phyloP scores from a whole-genome alignment of 345 rosid species.

The Ceriops decandra region DNA sequence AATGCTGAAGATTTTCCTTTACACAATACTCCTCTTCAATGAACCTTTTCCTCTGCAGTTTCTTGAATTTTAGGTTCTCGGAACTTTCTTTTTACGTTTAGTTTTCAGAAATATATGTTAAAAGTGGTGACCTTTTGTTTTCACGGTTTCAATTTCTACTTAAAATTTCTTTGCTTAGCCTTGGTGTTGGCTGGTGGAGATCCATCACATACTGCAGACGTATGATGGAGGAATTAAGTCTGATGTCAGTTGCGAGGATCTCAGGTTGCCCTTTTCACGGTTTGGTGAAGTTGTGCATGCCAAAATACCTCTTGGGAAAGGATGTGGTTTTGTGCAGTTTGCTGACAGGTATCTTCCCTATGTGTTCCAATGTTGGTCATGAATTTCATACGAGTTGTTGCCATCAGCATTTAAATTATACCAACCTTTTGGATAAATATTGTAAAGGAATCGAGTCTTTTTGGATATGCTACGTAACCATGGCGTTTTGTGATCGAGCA shows the following conservation, averaged over 20 bases:
- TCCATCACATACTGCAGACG: slow-evolving; percentile 63
- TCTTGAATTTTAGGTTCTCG: neutral
- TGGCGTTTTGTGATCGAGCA: too few species aligned
- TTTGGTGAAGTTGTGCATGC: slow-evolving; percentile 88
- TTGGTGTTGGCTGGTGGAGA: slow-evolving; percentile 83
- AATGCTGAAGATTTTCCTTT: neutral
- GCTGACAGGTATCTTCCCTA: slow-evolving; percentile 50
- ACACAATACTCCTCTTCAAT: neutral
- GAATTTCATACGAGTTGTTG: neutral
- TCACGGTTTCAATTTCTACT: slow-evolving; percentile 13
- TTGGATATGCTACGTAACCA: neutral
- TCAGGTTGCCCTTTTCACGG: slow-evolving; percentile 71
- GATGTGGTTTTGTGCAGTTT: slow-evolving; percentile 90
- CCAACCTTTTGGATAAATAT: too few species aligned
- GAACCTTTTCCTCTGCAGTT: neutral
- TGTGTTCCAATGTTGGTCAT: neutral
- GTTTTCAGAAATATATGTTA: neutral
- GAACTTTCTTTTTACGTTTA: neutral
- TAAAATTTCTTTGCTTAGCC: slow-evolving; percentile 43
- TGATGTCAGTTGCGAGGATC: slow-evolving; percentile 78
- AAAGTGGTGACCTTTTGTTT: neutral
- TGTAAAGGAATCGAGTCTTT: too few species aligned
- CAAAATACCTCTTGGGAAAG: slow-evolving; percentile 91
- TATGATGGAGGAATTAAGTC: slow-evolving; percentile 93
- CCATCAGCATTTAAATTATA: neutral